Evolutionary conservation across 257 asterid species (phyloP), one percentile per base, ranked within the genome.

Genomic region (Prunella vulgaris): DNA sequence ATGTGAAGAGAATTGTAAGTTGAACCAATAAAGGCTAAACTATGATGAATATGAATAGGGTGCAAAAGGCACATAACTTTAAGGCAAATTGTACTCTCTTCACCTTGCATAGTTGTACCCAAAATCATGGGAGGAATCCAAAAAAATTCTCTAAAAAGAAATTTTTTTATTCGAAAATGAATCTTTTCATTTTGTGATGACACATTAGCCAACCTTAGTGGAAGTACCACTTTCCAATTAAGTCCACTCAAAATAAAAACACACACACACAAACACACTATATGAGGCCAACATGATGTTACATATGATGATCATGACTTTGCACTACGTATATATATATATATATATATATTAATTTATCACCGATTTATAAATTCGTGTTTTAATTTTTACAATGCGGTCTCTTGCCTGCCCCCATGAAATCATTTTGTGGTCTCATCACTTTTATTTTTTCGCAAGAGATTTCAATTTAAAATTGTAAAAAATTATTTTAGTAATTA

Each of bases 171-270:
- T 14, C 30, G 10, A 68, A 37, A 38, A 46, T 78, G 81, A 74
- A 80, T 80, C 81, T 70, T 58, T 35, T 12, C 58, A 67, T 58
- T 64, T 46, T 68, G 72, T 77, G 81, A 83, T 78, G 69, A 64
- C 81, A 78, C 78, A 69, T 73, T 71, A 64, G 80, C 87, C 95
- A 79, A 84, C 49, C 83, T 79, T 82, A 79, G 90, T 88, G 95
- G 86, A 66, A 73, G 72, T 71, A 53, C 86, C 73, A 82, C 92
- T 81, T 88, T 82, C 42, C 68, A 64, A 76, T 20, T 27, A 60
- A 77, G 68, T 77, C 83, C 82, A 81, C 69, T 77, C 67, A 10
- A 49, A 53, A 60, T 37, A 32, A 30, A 27, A 60, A 18, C 27
- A 70, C 49, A 48, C 69, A 15, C 58, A 2, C 66, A 38, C 46